Evolutionary conservation across 2,329 filamentous ascomycete genomes (phyloP).

Genomic region (Macrophomina pseudophaseolina): DNA sequence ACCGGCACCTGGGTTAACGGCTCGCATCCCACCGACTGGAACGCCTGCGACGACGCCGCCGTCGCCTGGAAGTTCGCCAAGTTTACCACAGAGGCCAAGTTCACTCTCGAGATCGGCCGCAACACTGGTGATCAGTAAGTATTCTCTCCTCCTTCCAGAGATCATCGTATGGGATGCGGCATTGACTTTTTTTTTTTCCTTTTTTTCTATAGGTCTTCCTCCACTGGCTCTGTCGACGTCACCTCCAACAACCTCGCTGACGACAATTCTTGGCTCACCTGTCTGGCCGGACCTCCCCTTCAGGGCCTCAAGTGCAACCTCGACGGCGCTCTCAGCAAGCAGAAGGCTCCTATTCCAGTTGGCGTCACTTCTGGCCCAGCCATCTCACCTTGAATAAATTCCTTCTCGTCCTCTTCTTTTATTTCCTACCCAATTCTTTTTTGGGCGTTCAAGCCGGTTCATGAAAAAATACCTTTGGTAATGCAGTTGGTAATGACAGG

Average conservation of each 20-base stretch:
- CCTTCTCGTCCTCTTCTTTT: not conserved
- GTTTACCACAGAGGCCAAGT: conserved; percentile 22
- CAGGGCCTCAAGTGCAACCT: conserved; percentile 26
- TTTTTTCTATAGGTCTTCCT: not conserved
- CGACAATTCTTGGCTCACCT: conserved; percentile 22
- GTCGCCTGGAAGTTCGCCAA: conserved; percentile 12
- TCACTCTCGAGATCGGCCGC: conserved; percentile 15
- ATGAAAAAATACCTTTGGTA: not conserved
- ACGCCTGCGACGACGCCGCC: conserved; percentile 5
- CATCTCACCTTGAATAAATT: not conserved
- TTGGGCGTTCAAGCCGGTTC: not conserved
- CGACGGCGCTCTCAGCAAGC: conserved; percentile 15
- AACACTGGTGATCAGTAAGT: conserved; percentile 1
- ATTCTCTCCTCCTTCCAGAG: not conserved
- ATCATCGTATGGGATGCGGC: no score
- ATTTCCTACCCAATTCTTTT: not conserved
- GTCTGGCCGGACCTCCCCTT: conserved; percentile 22
- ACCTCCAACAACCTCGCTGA: conserved; percentile 11
- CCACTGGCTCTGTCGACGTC: conserved; percentile 14
- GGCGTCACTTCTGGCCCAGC: not conserved
- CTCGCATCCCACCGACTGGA: conserved; percentile 7
- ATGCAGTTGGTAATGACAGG: not conserved
- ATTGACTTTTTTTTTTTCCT: not conserved
- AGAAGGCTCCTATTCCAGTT: conserved; percentile 3
- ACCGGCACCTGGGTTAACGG: conserved; percentile 25